These are phyloP conservation scores for Suillus weaverae DNA, from an alignment of 768 basidiomycete species.

Conservation along the genomic window DNA sequence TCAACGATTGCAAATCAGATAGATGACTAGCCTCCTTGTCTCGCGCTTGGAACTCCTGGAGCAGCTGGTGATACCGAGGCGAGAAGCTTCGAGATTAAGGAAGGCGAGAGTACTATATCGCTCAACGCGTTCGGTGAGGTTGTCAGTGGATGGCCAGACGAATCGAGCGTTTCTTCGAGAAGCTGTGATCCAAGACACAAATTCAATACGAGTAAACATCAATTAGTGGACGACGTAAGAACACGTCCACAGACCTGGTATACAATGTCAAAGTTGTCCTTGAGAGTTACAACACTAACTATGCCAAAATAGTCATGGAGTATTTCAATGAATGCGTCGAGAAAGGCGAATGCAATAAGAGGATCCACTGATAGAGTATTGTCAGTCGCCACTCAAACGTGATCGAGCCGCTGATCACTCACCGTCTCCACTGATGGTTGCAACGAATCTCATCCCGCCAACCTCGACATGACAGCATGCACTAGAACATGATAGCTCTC, in stretches of 20 bases:
- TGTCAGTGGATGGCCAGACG: conserved; percentile 88
- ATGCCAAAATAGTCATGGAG: conserved; percentile 85
- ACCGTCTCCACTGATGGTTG: conserved; percentile 86
- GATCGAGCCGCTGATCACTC: conserved; percentile 31
- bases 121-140: conserved; percentile 87
- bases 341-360: conserved; percentile 83
- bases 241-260: conserved; percentile 68
- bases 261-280: conserved; percentile 92
- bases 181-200: conserved; percentile 48
- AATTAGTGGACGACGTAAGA: neutral
- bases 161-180: conserved; percentile 92
- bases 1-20: neutral
- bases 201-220: neutral
- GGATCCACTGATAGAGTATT: conserved; percentile 69
- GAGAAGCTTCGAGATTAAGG: conserved; percentile 74
- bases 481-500: conserved; percentile 47
- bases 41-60: conserved; percentile 23
- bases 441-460: conserved; percentile 75
- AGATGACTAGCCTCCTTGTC: conserved; percentile 26
- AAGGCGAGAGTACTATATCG: conserved; percentile 92
- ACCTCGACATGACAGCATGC: conserved; percentile 83
- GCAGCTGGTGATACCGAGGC: conserved; percentile 34
- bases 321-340: conserved; percentile 83
- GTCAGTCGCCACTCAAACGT: neutral
- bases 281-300: conserved; percentile 75